Evolutionary conservation across 1,284 basidiomycete species (phyloP).

Genomic region (Austroboletus rostrupii): DNA sequence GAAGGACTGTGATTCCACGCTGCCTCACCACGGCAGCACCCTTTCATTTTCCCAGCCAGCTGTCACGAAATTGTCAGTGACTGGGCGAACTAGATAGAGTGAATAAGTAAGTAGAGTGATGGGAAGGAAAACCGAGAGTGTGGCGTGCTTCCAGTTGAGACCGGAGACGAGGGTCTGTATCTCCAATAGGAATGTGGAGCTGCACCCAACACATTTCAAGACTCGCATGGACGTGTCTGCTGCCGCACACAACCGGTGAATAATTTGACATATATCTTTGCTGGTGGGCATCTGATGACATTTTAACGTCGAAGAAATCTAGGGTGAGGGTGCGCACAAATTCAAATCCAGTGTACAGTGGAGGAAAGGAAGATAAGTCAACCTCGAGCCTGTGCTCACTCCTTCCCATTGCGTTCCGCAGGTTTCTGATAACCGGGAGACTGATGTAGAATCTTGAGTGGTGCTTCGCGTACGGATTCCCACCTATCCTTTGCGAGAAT

Average conservation of each 20-base stretch:
- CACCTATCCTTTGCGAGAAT: neutral
- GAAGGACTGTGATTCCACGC: constrained; percentile 39
- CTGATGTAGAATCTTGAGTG: constrained; percentile 43
- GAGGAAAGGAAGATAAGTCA: constrained; percentile 32
- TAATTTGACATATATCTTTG: neutral
- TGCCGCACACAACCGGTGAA: constrained; percentile 36
- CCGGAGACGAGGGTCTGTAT: too few species aligned
- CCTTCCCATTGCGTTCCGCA: too few species aligned
- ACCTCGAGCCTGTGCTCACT: constrained; percentile 43
- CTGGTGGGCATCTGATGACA: neutral
- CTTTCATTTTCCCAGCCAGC: constrained; percentile 45
- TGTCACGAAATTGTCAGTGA: too few species aligned
- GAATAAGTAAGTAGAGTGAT: too few species aligned
- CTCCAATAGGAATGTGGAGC: too few species aligned
- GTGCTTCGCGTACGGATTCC: constrained; percentile 36
- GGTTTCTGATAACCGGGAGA: constrained; percentile 18
- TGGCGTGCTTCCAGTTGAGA: too few species aligned
- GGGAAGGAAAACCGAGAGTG: too few species aligned
- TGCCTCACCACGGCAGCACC: constrained; percentile 32
- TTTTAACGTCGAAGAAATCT: constrained; percentile 39
- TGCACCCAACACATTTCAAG: too few species aligned
- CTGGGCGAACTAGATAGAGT: too few species aligned
- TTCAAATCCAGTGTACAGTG: constrained; percentile 42
- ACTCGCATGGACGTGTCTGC: constrained; percentile 32
- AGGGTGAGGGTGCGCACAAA: constrained; percentile 45